phyloP scores from a whole-genome alignment of 768 basidiomycete species.

The Lactarius tabidus region DNA sequence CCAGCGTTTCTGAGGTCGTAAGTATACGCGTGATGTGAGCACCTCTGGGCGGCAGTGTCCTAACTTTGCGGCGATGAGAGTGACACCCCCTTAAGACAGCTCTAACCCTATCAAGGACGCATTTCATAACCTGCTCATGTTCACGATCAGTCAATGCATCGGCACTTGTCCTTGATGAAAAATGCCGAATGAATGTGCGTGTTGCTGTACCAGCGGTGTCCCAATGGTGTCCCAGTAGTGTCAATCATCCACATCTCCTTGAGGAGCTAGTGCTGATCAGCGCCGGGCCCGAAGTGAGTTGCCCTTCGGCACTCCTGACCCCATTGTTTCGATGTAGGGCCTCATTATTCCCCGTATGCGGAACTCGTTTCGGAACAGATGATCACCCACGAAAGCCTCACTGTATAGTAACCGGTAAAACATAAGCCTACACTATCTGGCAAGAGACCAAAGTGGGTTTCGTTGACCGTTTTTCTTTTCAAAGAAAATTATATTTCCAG shows the following conservation, averaged over 20 bases:
- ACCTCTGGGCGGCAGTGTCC: not conserved
- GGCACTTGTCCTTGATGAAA: not conserved
- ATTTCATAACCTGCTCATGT: not conserved
- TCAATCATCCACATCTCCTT: not conserved
- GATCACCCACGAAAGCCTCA: not conserved
- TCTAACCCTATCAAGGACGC: not conserved
- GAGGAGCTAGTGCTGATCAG: not conserved
- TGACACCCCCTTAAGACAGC: not conserved
- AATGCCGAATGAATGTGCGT: not conserved
- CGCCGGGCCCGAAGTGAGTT: not conserved
- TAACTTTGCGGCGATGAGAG: not conserved
- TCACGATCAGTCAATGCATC: constrained; percentile 3
- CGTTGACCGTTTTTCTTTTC: not conserved
- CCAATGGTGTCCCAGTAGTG: not conserved
- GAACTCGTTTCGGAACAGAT: not conserved
- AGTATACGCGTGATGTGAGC: not conserved
- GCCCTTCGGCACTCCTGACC: not conserved
- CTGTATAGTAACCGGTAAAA: not conserved
- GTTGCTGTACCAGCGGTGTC: not conserved
- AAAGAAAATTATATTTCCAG: no score
- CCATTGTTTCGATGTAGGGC: not conserved
- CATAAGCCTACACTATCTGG: not conserved
- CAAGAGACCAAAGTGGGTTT: not conserved
- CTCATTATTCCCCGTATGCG: not conserved
- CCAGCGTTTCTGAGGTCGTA: not conserved